A percentile compares a stretch with the other conserved stretches of the same genome.
phyloP scores from a whole-genome alignment of 176 grass and related monocot species.

The Echinochloa phyllopogon region DNA sequence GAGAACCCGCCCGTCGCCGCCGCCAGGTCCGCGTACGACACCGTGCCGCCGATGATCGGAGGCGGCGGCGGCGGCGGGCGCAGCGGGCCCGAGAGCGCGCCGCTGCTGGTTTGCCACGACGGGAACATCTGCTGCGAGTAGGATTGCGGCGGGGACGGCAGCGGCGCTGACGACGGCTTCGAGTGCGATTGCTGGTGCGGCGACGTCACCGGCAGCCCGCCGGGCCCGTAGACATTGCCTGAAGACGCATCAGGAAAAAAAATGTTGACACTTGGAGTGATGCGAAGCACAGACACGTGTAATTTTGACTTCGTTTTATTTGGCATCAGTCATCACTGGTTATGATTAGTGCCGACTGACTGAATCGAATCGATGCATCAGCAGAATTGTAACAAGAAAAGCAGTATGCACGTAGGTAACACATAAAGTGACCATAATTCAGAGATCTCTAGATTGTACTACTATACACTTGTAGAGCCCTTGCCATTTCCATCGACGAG shows the following conservation, averaged over 20 bases:
- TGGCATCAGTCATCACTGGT: background rate
- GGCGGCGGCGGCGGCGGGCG: background rate
- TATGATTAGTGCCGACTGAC: background rate
- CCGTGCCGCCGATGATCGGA: constrained; percentile 33
- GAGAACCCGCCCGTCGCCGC: constrained; percentile 70
- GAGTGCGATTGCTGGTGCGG: background rate
- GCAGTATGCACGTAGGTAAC: background rate
- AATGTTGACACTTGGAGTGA: background rate
- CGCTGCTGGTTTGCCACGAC: background rate
- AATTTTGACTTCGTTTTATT: background rate
- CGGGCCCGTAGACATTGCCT: constrained; percentile 18
- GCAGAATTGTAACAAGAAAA: background rate
- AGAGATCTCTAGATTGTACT: background rate
- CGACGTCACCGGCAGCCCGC: constrained; percentile 8
- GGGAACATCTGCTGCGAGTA: background rate
- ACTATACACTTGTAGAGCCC: background rate
- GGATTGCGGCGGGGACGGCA: background rate
- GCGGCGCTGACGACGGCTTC: background rate
- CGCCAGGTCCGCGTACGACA: constrained; percentile 66
- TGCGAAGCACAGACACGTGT: background rate
- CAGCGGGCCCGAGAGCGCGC: background rate
- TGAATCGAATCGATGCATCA: background rate
- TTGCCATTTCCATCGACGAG: background rate
- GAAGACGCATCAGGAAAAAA: background rate
- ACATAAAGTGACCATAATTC: background rate